These are phyloP conservation scores for Smittium mucronatum DNA, from an alignment of 371 early-diverging fungal genomes.

Conservation along the genomic window DNA sequence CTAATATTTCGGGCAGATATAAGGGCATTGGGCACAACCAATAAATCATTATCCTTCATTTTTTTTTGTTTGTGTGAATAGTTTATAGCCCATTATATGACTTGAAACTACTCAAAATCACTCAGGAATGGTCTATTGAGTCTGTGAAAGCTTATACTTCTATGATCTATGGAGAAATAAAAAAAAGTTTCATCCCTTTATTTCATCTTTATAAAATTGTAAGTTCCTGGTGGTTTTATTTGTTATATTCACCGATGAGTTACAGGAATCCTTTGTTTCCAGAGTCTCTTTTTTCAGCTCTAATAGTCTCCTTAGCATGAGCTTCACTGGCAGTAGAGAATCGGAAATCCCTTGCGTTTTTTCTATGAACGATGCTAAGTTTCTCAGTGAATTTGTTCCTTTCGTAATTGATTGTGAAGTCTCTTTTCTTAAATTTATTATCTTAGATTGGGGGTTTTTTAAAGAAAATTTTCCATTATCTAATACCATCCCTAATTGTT, in stretches of 20 bases:
- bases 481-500: conserved; percentile 28
- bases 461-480: conserved; percentile 16
- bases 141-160: not conserved
- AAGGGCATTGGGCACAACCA: not conserved
- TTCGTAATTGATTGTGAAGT: not conserved
- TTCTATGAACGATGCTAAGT: conserved; percentile 15
- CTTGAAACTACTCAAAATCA: not conserved
- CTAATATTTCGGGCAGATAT: not conserved
- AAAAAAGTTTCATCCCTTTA: not conserved
- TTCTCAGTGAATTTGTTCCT: not conserved
- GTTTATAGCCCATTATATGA: not conserved
- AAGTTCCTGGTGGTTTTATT: not conserved
- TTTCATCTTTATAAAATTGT: not conserved
- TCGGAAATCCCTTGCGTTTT: not conserved
- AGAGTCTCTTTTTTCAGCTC: not conserved
- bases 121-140: not conserved
- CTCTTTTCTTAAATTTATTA: not conserved
- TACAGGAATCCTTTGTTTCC: not conserved
- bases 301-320: not conserved
- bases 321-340: not conserved
- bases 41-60: conserved; percentile 1
- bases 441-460: not conserved
- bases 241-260: not conserved
- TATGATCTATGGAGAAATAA: not conserved
- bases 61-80: not conserved